Conservation (phyloP, 2,329 filamentous ascomycete species). For the Bipolaris sorokiniana region DNA sequence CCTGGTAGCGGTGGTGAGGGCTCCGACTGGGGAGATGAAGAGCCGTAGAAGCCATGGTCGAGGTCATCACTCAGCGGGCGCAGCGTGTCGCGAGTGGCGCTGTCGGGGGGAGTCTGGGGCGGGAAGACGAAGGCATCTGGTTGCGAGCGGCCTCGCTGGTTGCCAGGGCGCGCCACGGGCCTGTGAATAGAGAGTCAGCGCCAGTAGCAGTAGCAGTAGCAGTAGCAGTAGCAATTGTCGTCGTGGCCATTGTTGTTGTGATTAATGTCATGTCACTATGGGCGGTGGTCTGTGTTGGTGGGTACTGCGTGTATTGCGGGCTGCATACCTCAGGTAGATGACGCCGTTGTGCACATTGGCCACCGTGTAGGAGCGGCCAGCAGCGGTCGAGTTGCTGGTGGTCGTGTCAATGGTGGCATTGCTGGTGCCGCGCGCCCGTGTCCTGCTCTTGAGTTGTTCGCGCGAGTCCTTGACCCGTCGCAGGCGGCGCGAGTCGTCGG, state of each 20-base stretch:
- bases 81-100: conserved; percentile 40
- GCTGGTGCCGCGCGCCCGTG: conserved; percentile 39
- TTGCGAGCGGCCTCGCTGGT: conserved; percentile 42
- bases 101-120: conserved; percentile 48
- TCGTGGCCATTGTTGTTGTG: background rate
- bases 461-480: conserved; percentile 47
- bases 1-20: conserved; percentile 29
- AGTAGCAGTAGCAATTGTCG: background rate
- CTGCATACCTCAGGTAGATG: conserved; percentile 54
- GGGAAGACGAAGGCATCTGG: conserved; percentile 49
- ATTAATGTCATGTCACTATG: no score
- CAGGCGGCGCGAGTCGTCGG: conserved; percentile 41
- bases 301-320: background rate
- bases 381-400: conserved; percentile 33
- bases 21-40: conserved; percentile 40
- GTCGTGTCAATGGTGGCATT: conserved; percentile 42
- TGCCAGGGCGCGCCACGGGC: conserved; percentile 45
- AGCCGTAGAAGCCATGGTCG: conserved; percentile 45
- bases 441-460: conserved; percentile 46
- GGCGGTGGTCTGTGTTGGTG: background rate
- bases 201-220: background rate
- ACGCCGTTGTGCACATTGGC: conserved; percentile 57
- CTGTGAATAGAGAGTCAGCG: conserved; percentile 34
- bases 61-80: conserved; percentile 47
- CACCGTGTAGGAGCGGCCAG: conserved; percentile 54